Evolutionary conservation across 2,329 filamentous ascomycete species (phyloP), one percentile per base, ranked within the genome.

Genomic region (Neospermospora avenae): DNA sequence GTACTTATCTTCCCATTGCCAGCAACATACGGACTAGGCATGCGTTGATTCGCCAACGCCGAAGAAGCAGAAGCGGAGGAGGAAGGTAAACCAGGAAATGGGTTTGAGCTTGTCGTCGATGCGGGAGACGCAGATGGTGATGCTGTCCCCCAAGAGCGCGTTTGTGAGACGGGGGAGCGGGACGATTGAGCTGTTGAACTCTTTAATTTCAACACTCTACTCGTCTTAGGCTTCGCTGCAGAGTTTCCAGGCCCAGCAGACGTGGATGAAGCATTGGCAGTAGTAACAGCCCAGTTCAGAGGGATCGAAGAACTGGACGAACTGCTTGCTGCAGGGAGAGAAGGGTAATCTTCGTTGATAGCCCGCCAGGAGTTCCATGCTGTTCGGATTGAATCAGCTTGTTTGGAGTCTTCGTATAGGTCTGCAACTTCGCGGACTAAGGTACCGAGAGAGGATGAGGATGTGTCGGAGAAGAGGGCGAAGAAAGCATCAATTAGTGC

Each of bases 291-390:
- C 70, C 70, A 74, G 35, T 70, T 69, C 2, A 70, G 55, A 18
- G 65, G 68, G 42, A 70, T 63, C 2, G 65, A 64, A 34, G 55
- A 65, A 10, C 77, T 77, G 39, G 54, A 62, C 25, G 87, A 86
- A 39, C 86, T 81, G 57, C 84, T 83, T 0, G 90, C 82, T 0
- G 89, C 88, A 1, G 93, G 93, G 0, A 98, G 79, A 1, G 90
- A 91, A 0, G 93, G 93, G 68, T 97, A 98, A 73, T 97, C 93
- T 74, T 97, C 93, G 67, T 96, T 96, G 76, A 96, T 95, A 39
- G 92, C 92, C 49, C 91, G 90, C 91, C 93, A 97, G 75, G 96
- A 90, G 68, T 91, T 91, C 92, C 93, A 97, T 1, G 93, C 91
- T 69, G 88, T 88, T 25, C 92, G 83, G 3, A 99, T 77, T 0